These are phyloP conservation scores for Penicillium roqueforti DNA, from an alignment of 495 filamentous ascomycete species.

Conservation along the genomic window DNA sequence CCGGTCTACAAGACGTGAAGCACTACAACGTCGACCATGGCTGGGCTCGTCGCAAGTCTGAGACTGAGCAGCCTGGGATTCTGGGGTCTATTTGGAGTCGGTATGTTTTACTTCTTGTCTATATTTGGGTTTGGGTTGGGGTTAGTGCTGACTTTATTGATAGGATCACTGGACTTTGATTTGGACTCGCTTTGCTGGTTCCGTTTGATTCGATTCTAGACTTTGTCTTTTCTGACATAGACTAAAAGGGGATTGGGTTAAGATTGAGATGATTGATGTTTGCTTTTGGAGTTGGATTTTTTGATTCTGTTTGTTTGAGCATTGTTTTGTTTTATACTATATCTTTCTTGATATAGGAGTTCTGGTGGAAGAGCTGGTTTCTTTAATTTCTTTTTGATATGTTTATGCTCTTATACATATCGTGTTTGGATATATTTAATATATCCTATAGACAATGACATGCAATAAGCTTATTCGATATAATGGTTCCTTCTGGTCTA, in stretches of 20 bases:
- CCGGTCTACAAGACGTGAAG: slow-evolving; percentile 43
- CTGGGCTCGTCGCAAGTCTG: slow-evolving; percentile 33
- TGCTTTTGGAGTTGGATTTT: slow-evolving; percentile 1
- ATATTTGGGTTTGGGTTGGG: background rate
- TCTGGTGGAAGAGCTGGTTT: background rate
- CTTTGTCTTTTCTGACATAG: background rate
- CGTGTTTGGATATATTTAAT: too few species aligned
- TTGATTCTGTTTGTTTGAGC: background rate
- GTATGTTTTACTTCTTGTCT: slow-evolving; percentile 3
- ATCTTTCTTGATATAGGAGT: background rate
- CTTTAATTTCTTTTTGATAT: background rate
- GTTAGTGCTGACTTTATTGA: slow-evolving; percentile 1
- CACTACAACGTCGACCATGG: slow-evolving; percentile 42
- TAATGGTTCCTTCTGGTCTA: too few species aligned
- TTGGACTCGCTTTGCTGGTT: background rate
- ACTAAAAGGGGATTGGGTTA: background rate
- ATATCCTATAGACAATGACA: too few species aligned
- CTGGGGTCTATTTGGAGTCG: slow-evolving; percentile 17
- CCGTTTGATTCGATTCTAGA: background rate
- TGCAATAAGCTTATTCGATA: too few species aligned
- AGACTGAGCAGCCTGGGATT: slow-evolving; percentile 10
- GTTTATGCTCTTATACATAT: too few species aligned
- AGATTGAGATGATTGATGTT: background rate
- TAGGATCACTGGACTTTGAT: slow-evolving; percentile 11
- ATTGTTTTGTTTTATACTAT: background rate